Conservation (phyloP, 2,329 filamentous ascomycete genomes). For the Penicillium sp. region DNA sequence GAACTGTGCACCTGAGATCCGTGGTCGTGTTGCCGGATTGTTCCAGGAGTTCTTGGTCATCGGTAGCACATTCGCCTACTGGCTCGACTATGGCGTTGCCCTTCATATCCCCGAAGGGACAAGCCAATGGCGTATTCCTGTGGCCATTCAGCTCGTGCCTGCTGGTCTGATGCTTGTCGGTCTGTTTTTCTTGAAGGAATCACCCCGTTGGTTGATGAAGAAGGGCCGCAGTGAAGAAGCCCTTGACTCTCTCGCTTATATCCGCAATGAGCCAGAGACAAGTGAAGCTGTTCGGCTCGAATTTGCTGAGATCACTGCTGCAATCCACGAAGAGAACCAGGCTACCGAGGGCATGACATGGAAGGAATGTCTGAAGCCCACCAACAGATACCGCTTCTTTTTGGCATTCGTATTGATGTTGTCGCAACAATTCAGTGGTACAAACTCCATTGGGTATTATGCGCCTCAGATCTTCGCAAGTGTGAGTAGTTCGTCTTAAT, state of each 20-base stretch:
- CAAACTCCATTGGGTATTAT: conserved; percentile 44
- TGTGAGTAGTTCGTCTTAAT: conserved; percentile 16
- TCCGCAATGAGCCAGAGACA: conserved; percentile 33
- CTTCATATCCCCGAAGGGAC: conserved; percentile 47
- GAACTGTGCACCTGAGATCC: conserved; percentile 34
- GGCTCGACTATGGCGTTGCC: conserved; percentile 56
- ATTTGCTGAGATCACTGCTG: conserved; percentile 42
- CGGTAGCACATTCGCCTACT: conserved; percentile 53
- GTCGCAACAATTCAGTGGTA: conserved; percentile 45
- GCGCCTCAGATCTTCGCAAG: conserved; percentile 39
- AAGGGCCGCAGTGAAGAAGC: conserved; percentile 52
- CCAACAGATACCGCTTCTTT: conserved; percentile 41
- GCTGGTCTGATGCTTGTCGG: conserved; percentile 53
- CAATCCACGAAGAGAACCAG: conserved; percentile 45
- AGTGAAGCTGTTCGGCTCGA: conserved; percentile 34
- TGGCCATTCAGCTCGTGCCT: conserved; percentile 56
- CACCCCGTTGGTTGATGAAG: conserved; percentile 57
- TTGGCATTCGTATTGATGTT: conserved; percentile 43
- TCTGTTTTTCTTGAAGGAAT: conserved; percentile 55
- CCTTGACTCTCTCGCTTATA: conserved; percentile 38
- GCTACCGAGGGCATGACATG: conserved; percentile 45
- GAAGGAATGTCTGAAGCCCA: conserved; percentile 42
- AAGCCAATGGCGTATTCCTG: conserved; percentile 57
- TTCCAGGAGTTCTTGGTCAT: conserved; percentile 43
- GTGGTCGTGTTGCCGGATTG: conserved; percentile 39